These are phyloP conservation scores for Selaginella moellendorffii DNA, from an alignment of 75 land plant genomes.

Conservation along the genomic window DNA sequence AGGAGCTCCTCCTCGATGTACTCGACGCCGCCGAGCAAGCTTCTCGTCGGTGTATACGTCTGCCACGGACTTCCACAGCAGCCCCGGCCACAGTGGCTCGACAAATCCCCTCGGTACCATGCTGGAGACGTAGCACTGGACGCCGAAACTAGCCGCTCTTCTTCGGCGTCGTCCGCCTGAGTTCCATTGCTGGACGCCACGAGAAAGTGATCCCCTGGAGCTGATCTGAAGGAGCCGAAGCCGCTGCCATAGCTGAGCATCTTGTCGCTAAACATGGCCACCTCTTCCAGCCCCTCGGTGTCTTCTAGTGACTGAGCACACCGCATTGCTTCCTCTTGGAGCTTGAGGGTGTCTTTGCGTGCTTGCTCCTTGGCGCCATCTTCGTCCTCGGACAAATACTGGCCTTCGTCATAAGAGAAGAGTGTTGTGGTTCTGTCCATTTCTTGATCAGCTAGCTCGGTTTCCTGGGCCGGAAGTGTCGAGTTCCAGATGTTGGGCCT, in stretches of 20 bases:
- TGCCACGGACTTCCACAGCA: neutral
- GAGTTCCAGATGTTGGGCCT: neutral
- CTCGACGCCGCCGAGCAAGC: neutral
- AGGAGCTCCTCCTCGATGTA: neutral
- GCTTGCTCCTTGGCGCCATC: neutral
- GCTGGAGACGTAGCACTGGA: too few relatives aligned
- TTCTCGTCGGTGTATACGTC: neutral
- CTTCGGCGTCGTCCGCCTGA: neutral
- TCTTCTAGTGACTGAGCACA: neutral
- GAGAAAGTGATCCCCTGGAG: neutral
- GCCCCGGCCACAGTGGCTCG: neutral
- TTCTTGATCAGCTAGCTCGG: neutral
- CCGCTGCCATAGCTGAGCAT: neutral
- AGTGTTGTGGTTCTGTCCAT: too few relatives aligned
- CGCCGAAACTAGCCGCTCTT: neutral
- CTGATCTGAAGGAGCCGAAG: neutral
- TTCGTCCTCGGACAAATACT: neutral
- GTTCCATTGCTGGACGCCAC: neutral
- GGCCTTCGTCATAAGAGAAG: too few relatives aligned
- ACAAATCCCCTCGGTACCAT: neutral
- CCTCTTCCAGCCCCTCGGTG: neutral
- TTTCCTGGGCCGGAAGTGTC: neutral
- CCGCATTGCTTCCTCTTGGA: neutral
- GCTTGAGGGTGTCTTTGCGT: too few relatives aligned
- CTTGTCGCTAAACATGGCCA: neutral